These are phyloP conservation scores for Cercospora sp. DNA, from an alignment of 2,329 filamentous ascomycete genomes.

Conservation along the genomic window DNA sequence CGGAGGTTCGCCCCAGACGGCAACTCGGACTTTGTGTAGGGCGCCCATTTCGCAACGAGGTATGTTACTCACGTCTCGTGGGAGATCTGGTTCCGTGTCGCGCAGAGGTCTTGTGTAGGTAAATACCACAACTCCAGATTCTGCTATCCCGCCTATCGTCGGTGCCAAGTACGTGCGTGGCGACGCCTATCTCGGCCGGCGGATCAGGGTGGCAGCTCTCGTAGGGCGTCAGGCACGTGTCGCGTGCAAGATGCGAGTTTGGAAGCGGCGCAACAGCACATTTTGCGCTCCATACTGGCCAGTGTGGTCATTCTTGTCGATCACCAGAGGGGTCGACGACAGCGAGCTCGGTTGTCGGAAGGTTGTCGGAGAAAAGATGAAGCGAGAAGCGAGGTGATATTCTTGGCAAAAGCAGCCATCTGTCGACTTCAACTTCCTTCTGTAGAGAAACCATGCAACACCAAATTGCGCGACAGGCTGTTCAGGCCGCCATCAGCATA, in stretches of 20 bases:
- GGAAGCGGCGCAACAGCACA: background rate
- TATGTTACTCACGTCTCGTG: background rate
- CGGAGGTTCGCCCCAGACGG: constrained; percentile 32
- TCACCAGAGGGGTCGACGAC: background rate
- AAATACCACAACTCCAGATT: background rate
- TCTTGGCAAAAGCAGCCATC: background rate
- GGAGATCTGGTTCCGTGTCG: background rate
- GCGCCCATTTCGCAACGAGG: constrained; percentile 24
- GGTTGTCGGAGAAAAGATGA: background rate
- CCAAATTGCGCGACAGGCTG: background rate
- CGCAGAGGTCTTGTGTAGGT: background rate
- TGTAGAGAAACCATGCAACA: background rate
- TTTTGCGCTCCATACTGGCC: background rate
- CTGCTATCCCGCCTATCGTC: constrained; percentile 5
- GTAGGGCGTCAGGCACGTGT: background rate
- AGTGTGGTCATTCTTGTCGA: constrained; percentile 1
- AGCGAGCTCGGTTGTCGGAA: background rate
- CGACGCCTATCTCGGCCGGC: constrained; percentile 2
- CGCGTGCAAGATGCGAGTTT: background rate
- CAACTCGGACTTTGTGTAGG: constrained; percentile 28
- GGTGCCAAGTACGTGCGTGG: background rate
- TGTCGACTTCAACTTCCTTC: background rate
- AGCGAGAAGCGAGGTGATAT: background rate
- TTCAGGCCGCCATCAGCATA: background rate
- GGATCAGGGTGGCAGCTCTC: background rate